Conservation (phyloP, 306 rosid genomes). For the Casuarina cunninghamiana region DNA sequence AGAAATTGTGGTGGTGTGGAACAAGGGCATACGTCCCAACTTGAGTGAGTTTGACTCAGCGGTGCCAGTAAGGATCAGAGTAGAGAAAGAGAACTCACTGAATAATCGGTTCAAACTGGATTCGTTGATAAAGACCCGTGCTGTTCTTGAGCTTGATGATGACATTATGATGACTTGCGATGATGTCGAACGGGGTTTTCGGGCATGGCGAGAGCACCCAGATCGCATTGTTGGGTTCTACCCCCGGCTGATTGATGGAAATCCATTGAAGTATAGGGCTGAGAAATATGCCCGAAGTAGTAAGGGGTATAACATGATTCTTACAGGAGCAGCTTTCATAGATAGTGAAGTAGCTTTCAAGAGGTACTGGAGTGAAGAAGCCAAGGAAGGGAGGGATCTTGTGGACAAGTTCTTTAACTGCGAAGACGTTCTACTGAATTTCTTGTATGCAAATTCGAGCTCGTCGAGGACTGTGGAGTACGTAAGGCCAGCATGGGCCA, state of each 20-base stretch:
- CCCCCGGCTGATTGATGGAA: slow-evolving; percentile 78
- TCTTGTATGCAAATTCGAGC: slow-evolving; percentile 87
- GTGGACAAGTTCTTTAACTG: slow-evolving; percentile 80
- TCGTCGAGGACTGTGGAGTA: slow-evolving; percentile 77
- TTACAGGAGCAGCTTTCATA: slow-evolving; percentile 93
- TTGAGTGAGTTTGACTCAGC: slow-evolving; percentile 75
- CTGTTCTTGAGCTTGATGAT: slow-evolving; percentile 96
- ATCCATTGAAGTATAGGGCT: slow-evolving; percentile 66
- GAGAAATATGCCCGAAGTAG: slow-evolving; percentile 73
- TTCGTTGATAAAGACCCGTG: slow-evolving; percentile 75
- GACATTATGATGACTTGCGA: slow-evolving; percentile 99
- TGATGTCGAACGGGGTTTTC: slow-evolving; percentile 89
- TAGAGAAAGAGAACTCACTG: slow-evolving; percentile 77
- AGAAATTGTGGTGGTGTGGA: slow-evolving; percentile 97
- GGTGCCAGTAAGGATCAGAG: slow-evolving; percentile 81
- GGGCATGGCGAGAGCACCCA: slow-evolving; percentile 87
- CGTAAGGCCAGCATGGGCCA: slow-evolving; percentile 95
- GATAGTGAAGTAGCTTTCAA: slow-evolving; percentile 70
- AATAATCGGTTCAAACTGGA: slow-evolving; percentile 83
- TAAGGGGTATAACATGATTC: slow-evolving; percentile 94
- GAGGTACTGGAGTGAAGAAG: slow-evolving; percentile 82
- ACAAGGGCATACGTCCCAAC: slow-evolving; percentile 90
- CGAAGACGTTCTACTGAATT: slow-evolving; percentile 88
- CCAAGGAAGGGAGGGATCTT: slow-evolving; percentile 67
- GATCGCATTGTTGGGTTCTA: slow-evolving; percentile 94